A percentile compares a stretch with the other conserved stretches of the same genome.
Conservation (phyloP, 1,284 basidiomycete genomes). For the Agroathelia rolfsii region DNA sequence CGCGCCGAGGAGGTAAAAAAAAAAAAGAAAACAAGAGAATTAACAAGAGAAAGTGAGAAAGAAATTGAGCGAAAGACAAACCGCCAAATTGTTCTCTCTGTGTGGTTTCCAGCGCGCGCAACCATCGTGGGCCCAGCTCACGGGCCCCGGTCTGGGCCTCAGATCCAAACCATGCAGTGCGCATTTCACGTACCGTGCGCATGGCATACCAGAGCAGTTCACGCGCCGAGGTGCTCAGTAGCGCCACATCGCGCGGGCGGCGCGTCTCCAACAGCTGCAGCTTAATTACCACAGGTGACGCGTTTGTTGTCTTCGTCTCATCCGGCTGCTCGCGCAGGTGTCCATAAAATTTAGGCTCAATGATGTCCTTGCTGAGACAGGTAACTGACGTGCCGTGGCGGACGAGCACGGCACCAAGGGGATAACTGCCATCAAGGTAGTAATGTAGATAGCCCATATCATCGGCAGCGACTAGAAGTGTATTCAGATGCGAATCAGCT, state of each 20-base stretch:
- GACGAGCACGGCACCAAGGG: constrained; percentile 52
- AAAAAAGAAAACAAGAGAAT: constrained; percentile 11
- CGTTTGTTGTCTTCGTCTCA: constrained; percentile 21
- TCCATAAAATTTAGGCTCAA: constrained; percentile 34
- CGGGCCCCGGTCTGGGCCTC: constrained; percentile 55
- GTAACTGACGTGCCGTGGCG: constrained; percentile 26
- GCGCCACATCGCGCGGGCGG: constrained; percentile 55
- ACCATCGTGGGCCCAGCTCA: constrained; percentile 64
- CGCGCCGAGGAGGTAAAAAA: too few relatives aligned
- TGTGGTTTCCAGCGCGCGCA: constrained; percentile 48
- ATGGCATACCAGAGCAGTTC: constrained; percentile 63
- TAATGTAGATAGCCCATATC: constrained; percentile 44
- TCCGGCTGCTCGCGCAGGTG: constrained; percentile 27
- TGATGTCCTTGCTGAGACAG: constrained; percentile 43
- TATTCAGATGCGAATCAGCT: constrained; percentile 50
- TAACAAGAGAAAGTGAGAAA: constrained; percentile 6
- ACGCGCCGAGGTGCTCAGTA: constrained; percentile 56
- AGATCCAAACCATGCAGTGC: constrained; percentile 59
- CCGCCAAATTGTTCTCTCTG: constrained; percentile 56
- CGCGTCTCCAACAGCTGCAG: constrained; percentile 50
- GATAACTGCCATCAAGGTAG: constrained; percentile 74
- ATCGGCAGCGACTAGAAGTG: constrained; percentile 53
- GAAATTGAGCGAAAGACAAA: constrained; percentile 35
- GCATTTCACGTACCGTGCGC: constrained; percentile 63
- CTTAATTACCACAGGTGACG: constrained; percentile 38